Base-by-base conservation (phyloP, 2,329 filamentous ascomycete genomes). In the Coniella lustricola region DNA sequence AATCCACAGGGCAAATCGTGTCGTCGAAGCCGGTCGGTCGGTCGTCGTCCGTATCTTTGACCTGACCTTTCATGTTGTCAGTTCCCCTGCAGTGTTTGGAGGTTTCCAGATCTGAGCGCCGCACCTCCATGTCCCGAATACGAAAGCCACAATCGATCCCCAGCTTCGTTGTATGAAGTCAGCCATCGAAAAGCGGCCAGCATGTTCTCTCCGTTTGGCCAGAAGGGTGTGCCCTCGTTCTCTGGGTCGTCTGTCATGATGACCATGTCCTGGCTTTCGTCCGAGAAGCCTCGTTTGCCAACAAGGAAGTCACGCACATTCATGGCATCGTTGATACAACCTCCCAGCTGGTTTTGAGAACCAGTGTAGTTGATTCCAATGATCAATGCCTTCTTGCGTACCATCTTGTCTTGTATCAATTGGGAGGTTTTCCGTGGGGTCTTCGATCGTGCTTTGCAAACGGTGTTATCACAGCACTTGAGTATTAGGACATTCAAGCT, bases 291-390 rank as follows among this genome's bases (percentile, higher is more conserved):
- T 35, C 64, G 58, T 29, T 68, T 62, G 48, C 60, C 54, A 40
- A 66, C 59, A 12, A 69, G 57, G 54, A 66, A 69, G 18, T 65
- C 59, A 20, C 59, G 60, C 43, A 68, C 58, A 40, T 68, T 68
- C 46, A 56, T 47, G 3, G 61, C 58, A 47, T 69, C 66, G 45
- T 67, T 66, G 53, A 64, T 79, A 60, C 78, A 82, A 25, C 78
- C 78, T 50, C 73, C 67, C 37, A 82, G 70, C 64, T 80, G 72
- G 40, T 76, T 75, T 34, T 71, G 62, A 58, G 77, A 74, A 48
- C 74, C 71, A 54, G 76, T 75, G 64, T 81, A 82, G 65, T 82
- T 82, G 67, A 81, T 80, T 44, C 78, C 78, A 42, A 65, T 65
- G 44, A 66, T 53, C 44, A 65, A 58, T 31, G 64, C 62, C 46